Evolutionary conservation across 2,329 filamentous ascomycete species (phyloP), one percentile per base, ranked within the genome.

Genomic region (Thelonectria rubi): DNA sequence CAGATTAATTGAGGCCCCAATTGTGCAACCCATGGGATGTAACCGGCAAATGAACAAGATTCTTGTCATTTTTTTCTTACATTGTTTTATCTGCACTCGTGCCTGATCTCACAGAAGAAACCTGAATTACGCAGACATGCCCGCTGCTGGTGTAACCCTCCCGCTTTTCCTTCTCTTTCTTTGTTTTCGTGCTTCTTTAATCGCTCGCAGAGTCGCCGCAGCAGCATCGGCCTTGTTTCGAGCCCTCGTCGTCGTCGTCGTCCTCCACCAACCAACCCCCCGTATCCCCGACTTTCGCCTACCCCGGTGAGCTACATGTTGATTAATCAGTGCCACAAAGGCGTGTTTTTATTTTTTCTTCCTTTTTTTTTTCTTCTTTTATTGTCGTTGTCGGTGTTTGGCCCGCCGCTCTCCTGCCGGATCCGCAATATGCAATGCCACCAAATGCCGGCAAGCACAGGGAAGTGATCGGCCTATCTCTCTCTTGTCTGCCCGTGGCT

Each of bases 361-460:
- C 7, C 7, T 24, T 24, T 24, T 24, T 24, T 24, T 24, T 24
- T 24, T 24, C 7, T 24, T 24, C 24, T 24, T 24, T 24, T 24
- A 4, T 24, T 4, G 24, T 24, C 7, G 4, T 24, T 7, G 4
- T 24, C n/a, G n/a, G n/a, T n/a, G n/a, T n/a, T n/a, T n/a, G n/a
- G n/a, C n/a, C n/a, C n/a, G n/a, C n/a, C n/a, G n/a, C n/a, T n/a
- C n/a, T n/a, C n/a, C n/a, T n/a, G 20, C 47, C 30, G 52, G 46
- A 46, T 55, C 58, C 47, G 52, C 47, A 60, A 24, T 12, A 26
- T 51, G 46, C 46, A 55, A 46, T 51, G 39, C n/a, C 34, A 49
- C 34, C 51, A 50, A 47, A 32, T 54, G 49, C 49, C 39, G 17
- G 20, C 34, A 26, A 49, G 54, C 43, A 54, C 42, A 43, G 14